A percentile compares a stretch with the other conserved stretches of the same genome.
Conservation (phyloP, 345 rosid genomes). For the Murraya koenigii region DNA sequence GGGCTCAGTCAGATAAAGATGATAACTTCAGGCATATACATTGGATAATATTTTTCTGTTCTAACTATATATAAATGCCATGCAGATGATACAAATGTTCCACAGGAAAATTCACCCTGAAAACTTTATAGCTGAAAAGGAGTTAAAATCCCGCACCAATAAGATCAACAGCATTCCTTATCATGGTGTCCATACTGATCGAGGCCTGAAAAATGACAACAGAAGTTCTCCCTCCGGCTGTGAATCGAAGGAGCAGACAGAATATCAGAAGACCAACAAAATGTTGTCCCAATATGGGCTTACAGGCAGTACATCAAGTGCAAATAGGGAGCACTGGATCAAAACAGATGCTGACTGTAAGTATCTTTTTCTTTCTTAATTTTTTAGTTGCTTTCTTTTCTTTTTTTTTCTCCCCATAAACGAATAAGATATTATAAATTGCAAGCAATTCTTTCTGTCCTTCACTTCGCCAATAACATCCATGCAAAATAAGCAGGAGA, state of each 20-base stretch:
- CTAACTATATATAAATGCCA: conserved; percentile 13
- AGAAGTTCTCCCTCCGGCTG: conserved; percentile 24
- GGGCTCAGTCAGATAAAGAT: neutral
- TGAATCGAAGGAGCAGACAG: conserved; percentile 29
- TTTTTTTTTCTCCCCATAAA: too few relatives aligned
- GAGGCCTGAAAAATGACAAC: conserved; percentile 28
- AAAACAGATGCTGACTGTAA: conserved; percentile 91
- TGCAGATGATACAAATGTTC: conserved; percentile 71
- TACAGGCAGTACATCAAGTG: conserved; percentile 32
- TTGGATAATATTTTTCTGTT: neutral
- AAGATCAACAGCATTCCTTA: conserved; percentile 24
- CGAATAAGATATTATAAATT: neutral
- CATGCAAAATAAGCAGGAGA: neutral
- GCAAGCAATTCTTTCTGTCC: neutral
- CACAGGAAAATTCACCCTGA: conserved; percentile 79
- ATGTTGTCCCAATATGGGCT: conserved; percentile 35
- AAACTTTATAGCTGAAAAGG: conserved; percentile 35
- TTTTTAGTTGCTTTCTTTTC: too few relatives aligned
- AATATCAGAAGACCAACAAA: conserved; percentile 30
- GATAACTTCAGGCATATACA: neutral
- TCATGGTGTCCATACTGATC: conserved; percentile 16
- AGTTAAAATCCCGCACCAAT: conserved; percentile 9
- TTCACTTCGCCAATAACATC: neutral
- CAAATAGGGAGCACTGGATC: conserved; percentile 76
- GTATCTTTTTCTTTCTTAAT: conserved; percentile 24